Percentiles rank a stretch among this genome's conserved stretches.
These are phyloP conservation scores for Metschnikowia corniflorae DNA, from an alignment of 805 yeast genomes.

Conservation along the genomic window DNA sequence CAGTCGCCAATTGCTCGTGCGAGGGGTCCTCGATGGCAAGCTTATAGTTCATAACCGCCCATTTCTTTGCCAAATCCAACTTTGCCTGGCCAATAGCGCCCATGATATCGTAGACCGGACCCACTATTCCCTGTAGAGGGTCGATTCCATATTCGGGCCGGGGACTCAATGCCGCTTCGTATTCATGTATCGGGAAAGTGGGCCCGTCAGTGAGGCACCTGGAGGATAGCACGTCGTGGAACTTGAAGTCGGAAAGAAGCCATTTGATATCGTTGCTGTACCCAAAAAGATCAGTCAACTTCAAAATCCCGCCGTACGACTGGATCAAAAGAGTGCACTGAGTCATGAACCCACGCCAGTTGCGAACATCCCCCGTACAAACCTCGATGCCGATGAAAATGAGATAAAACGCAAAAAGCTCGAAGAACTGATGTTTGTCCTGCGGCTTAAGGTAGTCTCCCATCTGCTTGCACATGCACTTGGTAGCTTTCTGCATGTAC, in stretches of 20 bases:
- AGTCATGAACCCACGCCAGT: conserved; percentile 19
- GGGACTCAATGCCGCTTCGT: conserved; percentile 13
- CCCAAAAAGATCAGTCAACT: conserved; percentile 11
- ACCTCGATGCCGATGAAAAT: conserved; percentile 21
- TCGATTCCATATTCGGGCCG: conserved; percentile 17
- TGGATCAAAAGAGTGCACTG: conserved; percentile 15
- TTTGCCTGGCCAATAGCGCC: conserved; percentile 15
- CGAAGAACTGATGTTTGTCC: conserved; percentile 15
- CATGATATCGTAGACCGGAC: conserved; percentile 16
- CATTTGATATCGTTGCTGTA: conserved; percentile 20
- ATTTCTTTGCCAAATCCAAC: conserved; percentile 8
- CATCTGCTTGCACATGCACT: conserved; percentile 16
- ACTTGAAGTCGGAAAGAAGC: conserved; percentile 20
- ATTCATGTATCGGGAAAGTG: conserved; percentile 15
- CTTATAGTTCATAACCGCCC: conserved; percentile 4
- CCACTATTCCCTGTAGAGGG: conserved; percentile 18
- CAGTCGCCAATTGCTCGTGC: conserved; percentile 4
- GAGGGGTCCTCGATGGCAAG: neutral
- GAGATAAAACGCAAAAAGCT: conserved; percentile 18
- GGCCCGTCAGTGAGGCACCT: conserved; percentile 18
- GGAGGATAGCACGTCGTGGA: conserved; percentile 20
- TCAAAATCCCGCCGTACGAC: conserved; percentile 16
- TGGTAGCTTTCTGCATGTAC: conserved; percentile 21
- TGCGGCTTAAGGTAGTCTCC: conserved; percentile 14
- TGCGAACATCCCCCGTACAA: conserved; percentile 20